Conservation (phyloP, 805 yeast genomes). For the Candida sithepensis region DNA sequence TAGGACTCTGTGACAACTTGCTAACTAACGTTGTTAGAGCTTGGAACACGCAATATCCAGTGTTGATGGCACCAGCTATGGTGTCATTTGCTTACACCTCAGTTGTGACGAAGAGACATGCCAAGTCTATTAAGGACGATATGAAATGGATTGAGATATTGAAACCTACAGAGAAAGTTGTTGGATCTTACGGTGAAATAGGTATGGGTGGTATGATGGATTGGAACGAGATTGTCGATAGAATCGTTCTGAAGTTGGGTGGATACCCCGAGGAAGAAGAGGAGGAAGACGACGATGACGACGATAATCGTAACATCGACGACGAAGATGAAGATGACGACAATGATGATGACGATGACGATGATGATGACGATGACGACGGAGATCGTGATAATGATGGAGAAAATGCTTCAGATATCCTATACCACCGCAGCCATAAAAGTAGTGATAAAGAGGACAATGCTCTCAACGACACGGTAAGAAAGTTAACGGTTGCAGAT, state of each 20-base stretch:
- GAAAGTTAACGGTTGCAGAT: not conserved
- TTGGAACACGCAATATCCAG: constrained; percentile 58
- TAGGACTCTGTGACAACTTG: constrained; percentile 57
- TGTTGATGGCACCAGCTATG: constrained; percentile 59
- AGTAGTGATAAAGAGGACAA: not conserved
- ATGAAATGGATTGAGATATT: constrained; percentile 62
- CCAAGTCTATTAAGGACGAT: constrained; percentile 50
- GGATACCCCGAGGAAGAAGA: constrained; percentile 51
- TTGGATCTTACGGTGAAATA: constrained; percentile 52
- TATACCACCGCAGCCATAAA: not conserved
- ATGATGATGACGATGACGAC: constrained; percentile 23
- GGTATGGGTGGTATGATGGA: constrained; percentile 73
- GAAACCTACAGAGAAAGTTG: constrained; percentile 58
- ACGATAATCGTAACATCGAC: constrained; percentile 25
- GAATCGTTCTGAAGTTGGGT: constrained; percentile 49
- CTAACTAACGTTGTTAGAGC: constrained; percentile 57
- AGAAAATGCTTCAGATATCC: not conserved
- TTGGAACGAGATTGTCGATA: constrained; percentile 58
- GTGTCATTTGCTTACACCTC: constrained; percentile 58
- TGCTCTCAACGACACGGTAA: not conserved
- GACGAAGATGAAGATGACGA: constrained; percentile 29
- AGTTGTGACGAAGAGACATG: constrained; percentile 50
- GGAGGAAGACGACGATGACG: constrained; percentile 46
- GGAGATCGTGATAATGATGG: constrained; percentile 32
- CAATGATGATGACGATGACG: constrained; percentile 25